Evolutionary conservation across 306 rosid genomes (phyloP).

Genomic region (Sicyos baderoa): DNA sequence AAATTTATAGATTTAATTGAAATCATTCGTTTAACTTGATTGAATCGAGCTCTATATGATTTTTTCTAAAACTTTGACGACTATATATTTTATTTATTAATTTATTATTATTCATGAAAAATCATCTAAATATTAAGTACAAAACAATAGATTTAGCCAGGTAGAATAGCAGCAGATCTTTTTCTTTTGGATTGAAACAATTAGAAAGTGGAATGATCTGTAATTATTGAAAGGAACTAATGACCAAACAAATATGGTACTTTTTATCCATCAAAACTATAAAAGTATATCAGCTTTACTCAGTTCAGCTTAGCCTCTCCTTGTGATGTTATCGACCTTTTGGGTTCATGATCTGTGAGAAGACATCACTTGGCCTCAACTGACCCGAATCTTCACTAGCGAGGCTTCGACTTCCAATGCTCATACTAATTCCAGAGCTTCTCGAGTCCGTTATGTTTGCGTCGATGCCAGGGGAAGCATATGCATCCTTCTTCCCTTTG

Average conservation of each 20-base stretch:
- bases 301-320: background rate
- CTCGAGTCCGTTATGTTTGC: constrained; percentile 69
- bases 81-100: too few relatives aligned
- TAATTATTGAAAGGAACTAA: too few relatives aligned
- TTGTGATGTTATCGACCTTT: constrained; percentile 64
- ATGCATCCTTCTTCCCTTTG: constrained; percentile 63
- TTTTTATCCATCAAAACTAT: background rate
- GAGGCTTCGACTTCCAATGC: constrained; percentile 92
- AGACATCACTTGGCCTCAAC: constrained; percentile 87
- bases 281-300: background rate
- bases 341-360: constrained; percentile 98
- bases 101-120: too few relatives aligned
- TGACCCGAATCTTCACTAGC: constrained; percentile 95
- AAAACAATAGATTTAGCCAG: constrained; percentile 3
- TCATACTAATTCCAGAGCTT: constrained; percentile 90
- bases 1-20: too few relatives aligned
- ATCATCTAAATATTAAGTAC: too few relatives aligned
- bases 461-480: constrained; percentile 38
- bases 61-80: too few relatives aligned
- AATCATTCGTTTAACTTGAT: too few relatives aligned
- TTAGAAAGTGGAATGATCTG: too few relatives aligned
- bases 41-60: too few relatives aligned
- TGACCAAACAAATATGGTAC: background rate
- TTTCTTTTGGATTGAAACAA: too few relatives aligned
- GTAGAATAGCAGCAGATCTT: background rate